Evolutionary conservation across 495 filamentous ascomycete genomes (phyloP), one percentile per base, ranked within the genome.

Genomic region (Penicillium mononematosum): DNA sequence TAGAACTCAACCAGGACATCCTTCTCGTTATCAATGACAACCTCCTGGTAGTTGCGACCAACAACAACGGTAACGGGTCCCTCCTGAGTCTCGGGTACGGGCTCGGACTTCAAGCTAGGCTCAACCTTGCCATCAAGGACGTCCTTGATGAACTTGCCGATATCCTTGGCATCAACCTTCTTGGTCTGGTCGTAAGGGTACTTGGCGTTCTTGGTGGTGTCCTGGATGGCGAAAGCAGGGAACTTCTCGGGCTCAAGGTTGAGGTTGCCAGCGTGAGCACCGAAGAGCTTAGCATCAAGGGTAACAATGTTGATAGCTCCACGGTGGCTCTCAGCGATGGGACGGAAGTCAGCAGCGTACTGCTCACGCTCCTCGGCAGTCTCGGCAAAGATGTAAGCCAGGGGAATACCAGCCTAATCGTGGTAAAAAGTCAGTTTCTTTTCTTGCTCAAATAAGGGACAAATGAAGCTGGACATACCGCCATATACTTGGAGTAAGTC

Each of bases 1-100:
- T 99, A 99, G 78, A 96, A 99, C 78, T 99, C 94, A 53, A 99
- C 76, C 50, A 99, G 85, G 55, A 99, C 94, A 76, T 99, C 94
- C 85, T 98, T 96, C 60, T 88, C 81, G 70, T 96, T 88, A 65
- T 99, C 86, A 32, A 97, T 82, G 68, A 99, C 93, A 49, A 97
- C 72, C 10, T 96, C 86, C 53, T 97, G 83, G 82, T 97, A 99
- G 76, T 84, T 94, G 74, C 95, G 87, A 69, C 94, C 94, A 49
- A 99, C 94, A 55, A 98, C 85, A 47, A 96, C 85, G 43, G 85
- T 86, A 57, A 96, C 92, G 41, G 90, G 82, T 42, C 90, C 91
- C 53, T 98, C 94, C 75, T 99, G 90, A 55, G 81, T 89, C 84
- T 98, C 94, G 41, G 94, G 94, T 62, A 99, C 87, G 46, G 92